phyloP scores from a whole-genome alignment of 2,329 filamentous ascomycete genomes.

The Aureobasidium sp. region DNA sequence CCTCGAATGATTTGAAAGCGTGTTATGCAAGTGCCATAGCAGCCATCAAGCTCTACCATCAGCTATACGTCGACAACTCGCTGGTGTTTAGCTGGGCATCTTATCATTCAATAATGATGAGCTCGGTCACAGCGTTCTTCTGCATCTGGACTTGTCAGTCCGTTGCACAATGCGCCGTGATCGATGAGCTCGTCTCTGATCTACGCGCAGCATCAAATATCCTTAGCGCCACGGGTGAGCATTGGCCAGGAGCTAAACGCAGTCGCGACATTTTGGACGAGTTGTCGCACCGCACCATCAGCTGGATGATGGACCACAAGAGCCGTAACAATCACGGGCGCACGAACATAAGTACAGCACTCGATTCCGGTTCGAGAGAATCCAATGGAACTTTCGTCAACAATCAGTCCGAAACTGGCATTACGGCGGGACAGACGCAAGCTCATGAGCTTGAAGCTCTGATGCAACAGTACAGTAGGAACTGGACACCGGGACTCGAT shows the following conservation, averaged over 20 bases:
- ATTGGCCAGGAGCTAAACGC: neutral
- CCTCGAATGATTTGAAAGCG: neutral
- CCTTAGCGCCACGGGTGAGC: neutral
- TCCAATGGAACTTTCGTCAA: neutral
- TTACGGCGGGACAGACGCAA: neutral
- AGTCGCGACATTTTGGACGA: constrained; percentile 5
- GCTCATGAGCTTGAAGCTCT: neutral
- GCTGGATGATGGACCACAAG: neutral
- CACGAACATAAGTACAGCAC: neutral
- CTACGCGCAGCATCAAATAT: constrained; percentile 1
- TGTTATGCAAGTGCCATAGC: neutral
- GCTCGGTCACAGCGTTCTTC: neutral
- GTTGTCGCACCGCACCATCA: neutral
- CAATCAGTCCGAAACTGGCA: no score
- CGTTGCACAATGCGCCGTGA: neutral
- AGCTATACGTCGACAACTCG: neutral
- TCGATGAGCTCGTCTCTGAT: neutral
- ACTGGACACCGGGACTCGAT: neutral
- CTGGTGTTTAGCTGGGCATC: neutral
- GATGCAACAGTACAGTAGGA: neutral
- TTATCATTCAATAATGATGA: constrained; percentile 7
- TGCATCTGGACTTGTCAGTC: constrained; percentile 3
- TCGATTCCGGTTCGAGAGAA: neutral
- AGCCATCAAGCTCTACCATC: neutral
- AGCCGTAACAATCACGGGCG: neutral